Evolutionary conservation across 768 basidiomycete genomes (phyloP).

Genomic region (Suillus hirtellus): DNA sequence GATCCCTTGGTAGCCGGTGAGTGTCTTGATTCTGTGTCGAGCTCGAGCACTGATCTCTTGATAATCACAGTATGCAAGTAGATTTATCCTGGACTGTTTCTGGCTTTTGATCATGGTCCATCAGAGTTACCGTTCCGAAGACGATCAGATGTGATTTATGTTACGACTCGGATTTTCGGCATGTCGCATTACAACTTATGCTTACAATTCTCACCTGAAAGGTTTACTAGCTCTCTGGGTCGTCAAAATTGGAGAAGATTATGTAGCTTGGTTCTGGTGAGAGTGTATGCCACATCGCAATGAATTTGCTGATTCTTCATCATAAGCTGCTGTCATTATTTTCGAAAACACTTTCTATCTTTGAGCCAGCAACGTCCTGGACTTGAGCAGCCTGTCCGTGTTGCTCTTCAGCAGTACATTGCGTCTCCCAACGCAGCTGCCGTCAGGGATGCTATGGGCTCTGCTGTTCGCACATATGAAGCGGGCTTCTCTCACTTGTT

Average conservation of each 20-base stretch:
- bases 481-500: not conserved
- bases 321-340: not conserved
- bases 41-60: too few species aligned
- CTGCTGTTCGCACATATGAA: not conserved
- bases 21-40: too few species aligned
- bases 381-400: not conserved
- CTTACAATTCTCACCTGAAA: too few species aligned
- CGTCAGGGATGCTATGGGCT: not conserved
- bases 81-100: too few species aligned
- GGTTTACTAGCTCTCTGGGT: not conserved
- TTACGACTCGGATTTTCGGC: too few species aligned
- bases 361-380: not conserved
- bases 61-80: too few species aligned
- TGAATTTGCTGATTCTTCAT: not conserved
- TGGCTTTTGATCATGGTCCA: too few species aligned
- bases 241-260: not conserved
- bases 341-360: not conserved
- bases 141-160: too few species aligned
- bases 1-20: too few species aligned
- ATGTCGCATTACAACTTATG: too few species aligned
- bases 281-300: not conserved
- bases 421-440: not conserved
- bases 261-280: not conserved
- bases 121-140: too few species aligned
- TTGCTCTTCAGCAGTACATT: not conserved